Base-by-base conservation (phyloP, 2,329 filamentous ascomycete genomes). In the Didymella glomerata region DNA sequence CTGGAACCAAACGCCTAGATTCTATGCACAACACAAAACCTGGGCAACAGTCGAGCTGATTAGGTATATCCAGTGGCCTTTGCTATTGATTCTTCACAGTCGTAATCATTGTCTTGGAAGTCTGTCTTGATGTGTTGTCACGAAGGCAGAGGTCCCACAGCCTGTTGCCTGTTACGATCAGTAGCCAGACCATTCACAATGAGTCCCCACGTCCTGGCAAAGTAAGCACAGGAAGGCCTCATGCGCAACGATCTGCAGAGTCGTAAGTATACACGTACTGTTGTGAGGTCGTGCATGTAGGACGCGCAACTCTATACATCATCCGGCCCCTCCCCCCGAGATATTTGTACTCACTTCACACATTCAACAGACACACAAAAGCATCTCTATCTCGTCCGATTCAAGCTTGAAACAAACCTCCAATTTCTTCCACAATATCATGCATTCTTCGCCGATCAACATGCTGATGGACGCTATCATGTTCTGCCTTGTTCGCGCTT, bases 271-370 rank as follows among this genome's bases (percentile, higher is more conserved):
- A 25, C 46, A 59, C 41, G 51, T 59, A 59, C 18, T 27, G 13
- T 28, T 48, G n/a, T 24, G 32, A 46, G n/a, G 25, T 28, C 18
- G 46, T 54, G 47, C 46, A 51, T 47, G 27, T 22, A 16, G 46
- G 56, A 59, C 50, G 47, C 56, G 56, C 47, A 59, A 59, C 32
- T 50, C 40, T 18, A 32, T 49, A 14, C 46, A 47, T 48, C 46
- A 58, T 48, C 41, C 50, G 56, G 56, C 56, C 46, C 56, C 56
- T 59, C 50, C 47, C 24, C 46, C 56, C 56, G 56, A 48, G n/a
- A 18, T 8, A 8, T 22, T 20, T 59, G 27, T 22, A 46, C 50
- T 50, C 38, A 45, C 11, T 25, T 58, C n/a, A 45, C 14, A 47
- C 46, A 44, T 36, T 38, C 40, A 49, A 38, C 45, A 46, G 20